Evolutionary conservation across 495 filamentous ascomycete species (phyloP).

Genomic region (Jackrogersella minutella): DNA sequence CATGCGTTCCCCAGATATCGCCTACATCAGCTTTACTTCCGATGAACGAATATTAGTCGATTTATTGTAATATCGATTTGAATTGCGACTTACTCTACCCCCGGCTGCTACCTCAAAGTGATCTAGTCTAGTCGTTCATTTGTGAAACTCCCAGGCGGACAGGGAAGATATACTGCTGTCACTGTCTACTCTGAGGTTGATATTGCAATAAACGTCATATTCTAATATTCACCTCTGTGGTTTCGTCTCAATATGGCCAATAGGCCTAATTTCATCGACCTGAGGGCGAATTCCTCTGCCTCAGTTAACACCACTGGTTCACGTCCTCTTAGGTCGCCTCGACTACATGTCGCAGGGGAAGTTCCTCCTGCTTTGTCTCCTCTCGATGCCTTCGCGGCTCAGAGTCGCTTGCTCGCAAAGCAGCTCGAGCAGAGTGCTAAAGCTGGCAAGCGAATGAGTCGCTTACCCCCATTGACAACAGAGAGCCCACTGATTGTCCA

Average conservation of each 20-base stretch:
- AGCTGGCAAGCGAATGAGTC: conserved; percentile 77
- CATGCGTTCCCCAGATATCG: conserved; percentile 18
- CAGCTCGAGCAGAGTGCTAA: conserved; percentile 80
- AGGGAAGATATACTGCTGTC: conserved; percentile 1
- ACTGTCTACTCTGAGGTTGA: not conserved
- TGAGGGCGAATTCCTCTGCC: conserved; percentile 69
- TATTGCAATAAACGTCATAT: not conserved
- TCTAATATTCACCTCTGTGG: not conserved
- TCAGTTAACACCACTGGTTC: conserved; percentile 54
- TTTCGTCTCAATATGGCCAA: conserved; percentile 55
- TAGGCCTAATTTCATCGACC: conserved; percentile 67
- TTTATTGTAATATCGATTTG: not conserved
- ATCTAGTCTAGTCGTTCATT: not conserved
- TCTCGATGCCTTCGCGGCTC: conserved; percentile 90
- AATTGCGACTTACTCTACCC: not conserved
- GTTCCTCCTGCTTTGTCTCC: conserved; percentile 91
- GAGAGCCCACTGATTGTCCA: conserved; percentile 72
- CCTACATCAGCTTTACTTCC: conserved; percentile 1
- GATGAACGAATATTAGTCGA: conserved; percentile 2
- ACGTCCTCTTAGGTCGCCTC: conserved; percentile 68
- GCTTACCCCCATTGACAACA: conserved; percentile 82
- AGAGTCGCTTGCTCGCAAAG: conserved; percentile 85
- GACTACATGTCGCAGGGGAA: conserved; percentile 83
- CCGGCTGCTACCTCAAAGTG: not conserved
- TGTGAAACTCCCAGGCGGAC: not conserved